Percentiles rank a stretch among this genome's conserved stretches.
Conservation (phyloP, 2,329 filamentous ascomycete species). For the Colletotrichum filicis region DNA sequence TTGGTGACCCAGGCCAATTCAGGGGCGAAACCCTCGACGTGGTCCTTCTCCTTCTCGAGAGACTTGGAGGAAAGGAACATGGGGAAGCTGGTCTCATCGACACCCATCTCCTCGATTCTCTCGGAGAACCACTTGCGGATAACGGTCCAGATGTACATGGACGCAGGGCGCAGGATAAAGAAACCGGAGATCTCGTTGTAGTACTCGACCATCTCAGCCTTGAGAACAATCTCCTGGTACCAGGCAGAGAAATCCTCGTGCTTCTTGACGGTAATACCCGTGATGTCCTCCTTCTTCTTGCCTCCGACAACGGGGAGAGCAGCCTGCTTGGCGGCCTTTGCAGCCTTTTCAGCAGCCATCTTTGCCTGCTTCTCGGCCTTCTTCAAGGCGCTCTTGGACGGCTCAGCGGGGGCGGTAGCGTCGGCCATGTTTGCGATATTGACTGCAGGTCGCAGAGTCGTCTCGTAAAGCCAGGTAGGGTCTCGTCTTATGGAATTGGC, state of each 20-base stretch:
- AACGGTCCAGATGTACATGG: slow-evolving; percentile 75
- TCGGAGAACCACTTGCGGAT: slow-evolving; percentile 76
- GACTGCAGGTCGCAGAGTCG: slow-evolving; percentile 23
- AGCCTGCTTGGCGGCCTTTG: slow-evolving; percentile 69
- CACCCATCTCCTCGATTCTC: slow-evolving; percentile 89
- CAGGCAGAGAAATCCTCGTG: slow-evolving; percentile 89
- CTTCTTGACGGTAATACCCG: slow-evolving; percentile 90
- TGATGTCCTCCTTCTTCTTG: slow-evolving; percentile 74
- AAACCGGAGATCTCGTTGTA: slow-evolving; percentile 95
- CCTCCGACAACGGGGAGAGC: slow-evolving; percentile 63
- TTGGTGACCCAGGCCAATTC: slow-evolving; percentile 91
- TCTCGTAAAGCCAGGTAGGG: slow-evolving; percentile 6
- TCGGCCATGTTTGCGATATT: slow-evolving; percentile 36
- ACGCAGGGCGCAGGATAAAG: slow-evolving; percentile 85
- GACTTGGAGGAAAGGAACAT: slow-evolving; percentile 95
- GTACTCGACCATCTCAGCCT: slow-evolving; percentile 98
- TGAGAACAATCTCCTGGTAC: slow-evolving; percentile 98
- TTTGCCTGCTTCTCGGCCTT: slow-evolving; percentile 74
- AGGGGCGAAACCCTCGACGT: slow-evolving; percentile 98
- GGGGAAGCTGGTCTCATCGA: slow-evolving; percentile 96
- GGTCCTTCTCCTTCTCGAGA: slow-evolving; percentile 88
- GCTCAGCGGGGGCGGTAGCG: slow-evolving; percentile 38
- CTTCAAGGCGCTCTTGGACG: slow-evolving; percentile 73
- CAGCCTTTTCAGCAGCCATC: slow-evolving; percentile 69
- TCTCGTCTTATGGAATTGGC: slow-evolving; percentile 21